Evolutionary conservation across 2,329 filamentous ascomycete species (phyloP).

Genomic region (Huntiella abstrusa): DNA sequence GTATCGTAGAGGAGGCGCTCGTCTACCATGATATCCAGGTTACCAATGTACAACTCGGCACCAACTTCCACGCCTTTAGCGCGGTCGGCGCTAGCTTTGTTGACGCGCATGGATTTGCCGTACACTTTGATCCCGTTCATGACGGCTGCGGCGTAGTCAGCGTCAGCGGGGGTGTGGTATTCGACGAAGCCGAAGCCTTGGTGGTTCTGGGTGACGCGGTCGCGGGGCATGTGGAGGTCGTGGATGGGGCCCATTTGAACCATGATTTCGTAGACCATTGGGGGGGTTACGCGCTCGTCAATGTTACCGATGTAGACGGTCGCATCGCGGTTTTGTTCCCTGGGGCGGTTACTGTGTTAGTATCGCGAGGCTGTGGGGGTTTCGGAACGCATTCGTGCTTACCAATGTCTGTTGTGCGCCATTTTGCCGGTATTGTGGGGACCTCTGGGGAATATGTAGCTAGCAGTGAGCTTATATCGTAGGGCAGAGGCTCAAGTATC

Average conservation of each 20-base stretch:
- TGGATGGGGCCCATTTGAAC: constrained; percentile 92
- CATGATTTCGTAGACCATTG: constrained; percentile 93
- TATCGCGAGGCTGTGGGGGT: not conserved
- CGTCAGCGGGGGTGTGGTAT: constrained; percentile 86
- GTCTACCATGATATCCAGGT: constrained; percentile 83
- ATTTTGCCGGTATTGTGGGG: constrained; percentile 25
- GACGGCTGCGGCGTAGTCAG: constrained; percentile 87
- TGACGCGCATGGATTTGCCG: constrained; percentile 88
- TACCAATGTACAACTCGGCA: constrained; percentile 91
- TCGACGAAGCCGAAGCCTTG: constrained; percentile 99
- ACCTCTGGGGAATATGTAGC: not conserved
- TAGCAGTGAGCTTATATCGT: too few species aligned
- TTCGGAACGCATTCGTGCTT: constrained; percentile 15
- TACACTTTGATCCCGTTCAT: constrained; percentile 92
- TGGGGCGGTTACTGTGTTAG: constrained; percentile 18
- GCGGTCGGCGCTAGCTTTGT: constrained; percentile 81
- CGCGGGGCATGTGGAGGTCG: constrained; percentile 95
- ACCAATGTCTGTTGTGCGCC: constrained; percentile 60
- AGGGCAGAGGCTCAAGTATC: not conserved
- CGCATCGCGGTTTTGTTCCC: constrained; percentile 95
- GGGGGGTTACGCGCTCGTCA: constrained; percentile 83
- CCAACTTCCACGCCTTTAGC: constrained; percentile 64
- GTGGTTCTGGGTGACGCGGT: constrained; percentile 89
- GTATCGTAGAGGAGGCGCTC: constrained; percentile 91
- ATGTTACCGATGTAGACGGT: constrained; percentile 98